Base-by-base conservation (phyloP, 305 asterid species). In the Rubia tinctorum region DNA sequence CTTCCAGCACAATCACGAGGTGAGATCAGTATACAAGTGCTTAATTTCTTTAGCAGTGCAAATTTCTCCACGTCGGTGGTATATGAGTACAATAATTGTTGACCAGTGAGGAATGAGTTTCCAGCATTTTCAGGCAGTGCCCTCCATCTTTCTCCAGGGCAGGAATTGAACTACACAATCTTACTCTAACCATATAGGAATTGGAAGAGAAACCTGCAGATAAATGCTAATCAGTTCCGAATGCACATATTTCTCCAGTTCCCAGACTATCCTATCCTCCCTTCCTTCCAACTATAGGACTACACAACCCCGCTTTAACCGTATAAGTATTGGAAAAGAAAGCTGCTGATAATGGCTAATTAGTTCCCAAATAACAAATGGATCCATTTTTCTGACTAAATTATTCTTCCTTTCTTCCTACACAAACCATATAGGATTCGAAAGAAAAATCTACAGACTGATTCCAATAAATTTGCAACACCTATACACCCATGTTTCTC, bases 141-240 rank as follows among this genome's bases (percentile, higher is more conserved):
- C 30, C 40, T 30, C 34, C 64, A 22, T 44, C 58, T 1, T 61
- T 61, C 66, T 22, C 68, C 47, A 6, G 62, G 56, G 39, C 14
- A 4, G 56, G n/a, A 58, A 56, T 39, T 58, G 75, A 58, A 37
- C 58, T 1, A 42, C 1, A 9, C 71, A 37, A 63, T 66, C 69
- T 34, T 55, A n/a, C 14, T 58, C 59, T 65, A 71, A 42, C 76
- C 72, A 8, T 65, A 66, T 25, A 71, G 61, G 63, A 23, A 71
- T 17, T 55, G 72, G 76, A 76, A 55, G 30, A 76, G 76, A 66
- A 71, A 30, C 80, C 76, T 76, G 80, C 80, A 55, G 15, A 63
- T 8, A 76, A 42, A 55, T 18, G 15, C 45, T 49, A n/a, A 61
- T 30, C 47, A 22, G 62, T 13, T 49, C 44, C 23, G 23, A 49